A percentile compares a stretch with the other conserved stretches of the same genome.
These are phyloP conservation scores for Blastobotrys proliferans DNA, from an alignment of 1,139 yeast species.

Conservation along the genomic window DNA sequence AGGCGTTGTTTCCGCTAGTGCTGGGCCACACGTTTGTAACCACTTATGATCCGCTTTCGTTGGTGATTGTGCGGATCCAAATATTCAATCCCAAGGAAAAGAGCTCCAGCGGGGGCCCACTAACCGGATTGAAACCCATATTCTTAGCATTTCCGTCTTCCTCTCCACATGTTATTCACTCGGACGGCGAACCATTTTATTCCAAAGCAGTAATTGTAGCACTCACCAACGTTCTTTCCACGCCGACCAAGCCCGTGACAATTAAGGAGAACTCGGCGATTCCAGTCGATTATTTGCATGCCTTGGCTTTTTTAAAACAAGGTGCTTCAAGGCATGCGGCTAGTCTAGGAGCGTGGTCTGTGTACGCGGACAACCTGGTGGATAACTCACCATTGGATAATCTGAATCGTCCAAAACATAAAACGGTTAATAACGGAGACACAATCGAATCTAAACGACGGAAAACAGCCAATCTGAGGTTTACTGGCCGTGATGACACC, in stretches of 20 bases:
- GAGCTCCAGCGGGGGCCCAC: conserved; percentile 29
- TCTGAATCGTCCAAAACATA: conserved; percentile 1
- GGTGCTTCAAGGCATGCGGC: conserved; percentile 46
- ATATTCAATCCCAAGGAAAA: conserved; percentile 48
- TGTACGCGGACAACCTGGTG: conserved; percentile 27
- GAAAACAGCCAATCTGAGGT: conserved; percentile 28
- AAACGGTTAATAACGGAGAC: background rate
- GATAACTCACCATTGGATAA: conserved; percentile 25
- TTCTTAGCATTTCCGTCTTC: conserved; percentile 65
- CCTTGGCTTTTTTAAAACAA: conserved; percentile 48
- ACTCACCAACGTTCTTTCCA: conserved; percentile 49
- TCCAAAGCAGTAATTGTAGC: conserved; percentile 55
- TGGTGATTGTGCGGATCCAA: conserved; percentile 61
- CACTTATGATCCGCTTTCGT: conserved; percentile 58
- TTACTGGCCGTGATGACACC: conserved; percentile 21
- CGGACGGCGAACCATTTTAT: conserved; percentile 43
- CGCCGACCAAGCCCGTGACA: conserved; percentile 35
- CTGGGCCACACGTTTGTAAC: conserved; percentile 60
- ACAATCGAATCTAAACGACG: background rate
- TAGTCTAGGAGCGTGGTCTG: conserved; percentile 29
- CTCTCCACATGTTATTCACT: conserved; percentile 63
- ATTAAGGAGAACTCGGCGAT: conserved; percentile 36
- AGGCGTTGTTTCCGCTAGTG: conserved; percentile 39
- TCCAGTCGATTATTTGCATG: conserved; percentile 51
- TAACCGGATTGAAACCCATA: conserved; percentile 54